A percentile compares a stretch with the other conserved stretches of the same genome.
Evolutionary conservation across 768 basidiomycete genomes (phyloP).

Genomic region (Podaxis pistillaris): DNA sequence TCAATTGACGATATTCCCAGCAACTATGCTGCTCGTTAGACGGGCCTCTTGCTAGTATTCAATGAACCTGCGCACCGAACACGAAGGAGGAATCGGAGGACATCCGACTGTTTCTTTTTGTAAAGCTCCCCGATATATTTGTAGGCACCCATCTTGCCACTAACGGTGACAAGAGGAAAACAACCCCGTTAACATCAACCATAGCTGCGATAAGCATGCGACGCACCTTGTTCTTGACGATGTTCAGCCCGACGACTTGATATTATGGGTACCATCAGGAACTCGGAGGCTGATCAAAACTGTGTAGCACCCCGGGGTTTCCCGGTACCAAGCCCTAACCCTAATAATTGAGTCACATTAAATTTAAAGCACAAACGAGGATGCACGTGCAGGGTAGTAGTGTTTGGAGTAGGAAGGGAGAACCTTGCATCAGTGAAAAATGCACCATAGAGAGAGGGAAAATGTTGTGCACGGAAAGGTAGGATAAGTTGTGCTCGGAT

Average conservation of each 20-base stretch:
- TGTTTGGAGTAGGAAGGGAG: no score
- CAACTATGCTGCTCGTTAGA: conserved; percentile 47
- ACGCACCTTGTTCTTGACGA: conserved; percentile 40
- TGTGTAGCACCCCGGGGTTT: conserved; percentile 37
- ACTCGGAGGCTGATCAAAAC: conserved; percentile 32
- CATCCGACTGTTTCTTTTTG: conserved; percentile 98
- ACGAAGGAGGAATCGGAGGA: conserved; percentile 95
- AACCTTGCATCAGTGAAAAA: no score
- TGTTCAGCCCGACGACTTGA: conserved; percentile 32
- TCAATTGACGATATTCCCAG: conserved; percentile 99
- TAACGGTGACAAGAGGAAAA: conserved; percentile 11
- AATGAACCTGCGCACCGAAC: conserved; percentile 64
- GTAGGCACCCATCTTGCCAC: conserved; percentile 85
- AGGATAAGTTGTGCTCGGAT: no score
- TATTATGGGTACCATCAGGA: conserved; percentile 20
- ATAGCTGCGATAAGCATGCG: conserved; percentile 14
- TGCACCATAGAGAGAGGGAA: no score
- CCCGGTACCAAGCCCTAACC: conserved; percentile 20
- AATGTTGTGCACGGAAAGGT: no score
- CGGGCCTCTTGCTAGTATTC: not conserved
- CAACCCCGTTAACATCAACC: conserved; percentile 15
- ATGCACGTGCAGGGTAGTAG: no score
- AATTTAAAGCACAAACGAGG: no score
- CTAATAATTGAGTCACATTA: not conserved
- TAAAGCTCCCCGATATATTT: conserved; percentile 97